These are phyloP conservation scores for Jaenimonas drosophilae DNA, from an alignment of 208 protist genomes.

Conservation along the genomic window DNA sequence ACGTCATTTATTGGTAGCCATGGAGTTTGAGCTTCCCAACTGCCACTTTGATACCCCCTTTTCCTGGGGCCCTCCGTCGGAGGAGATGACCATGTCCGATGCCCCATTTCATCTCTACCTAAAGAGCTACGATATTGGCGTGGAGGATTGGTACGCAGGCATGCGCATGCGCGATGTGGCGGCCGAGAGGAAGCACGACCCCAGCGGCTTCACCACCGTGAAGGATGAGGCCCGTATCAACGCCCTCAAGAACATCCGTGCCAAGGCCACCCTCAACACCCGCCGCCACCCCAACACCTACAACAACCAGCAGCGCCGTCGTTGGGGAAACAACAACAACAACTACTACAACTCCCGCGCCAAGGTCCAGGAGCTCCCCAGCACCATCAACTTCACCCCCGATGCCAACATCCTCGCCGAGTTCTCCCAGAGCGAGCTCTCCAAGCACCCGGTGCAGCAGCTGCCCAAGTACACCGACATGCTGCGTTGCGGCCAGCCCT, in stretches of 20 bases:
- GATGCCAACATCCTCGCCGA: constrained; percentile 8
- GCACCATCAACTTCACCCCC: constrained; percentile 17
- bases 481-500: constrained; percentile 35
- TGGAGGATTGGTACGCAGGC: neutral
- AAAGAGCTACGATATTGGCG: constrained; percentile 15
- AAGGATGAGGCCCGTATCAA: constrained; percentile 61
- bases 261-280: constrained; percentile 22
- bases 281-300: constrained; percentile 10
- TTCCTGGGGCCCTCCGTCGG: constrained; percentile 72
- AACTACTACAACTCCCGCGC: constrained; percentile 7
- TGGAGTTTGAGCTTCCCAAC: constrained; percentile 71
- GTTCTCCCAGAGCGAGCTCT: constrained; percentile 22
- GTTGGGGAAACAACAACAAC: constrained; percentile 6
- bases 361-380: constrained; percentile 21
- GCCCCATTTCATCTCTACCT: constrained; percentile 51
- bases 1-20: too few species aligned
- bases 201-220: constrained; percentile 39
- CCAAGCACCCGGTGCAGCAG: constrained; percentile 16
- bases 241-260: constrained; percentile 37
- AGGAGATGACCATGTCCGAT: constrained; percentile 57
- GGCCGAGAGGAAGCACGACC: constrained; percentile 17
- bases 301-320: constrained; percentile 9
- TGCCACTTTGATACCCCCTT: constrained; percentile 61
- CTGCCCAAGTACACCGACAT: constrained; percentile 32
- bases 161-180: neutral